phyloP scores from a whole-genome alignment of 345 rosid genomes.

The Acer campestre region DNA sequence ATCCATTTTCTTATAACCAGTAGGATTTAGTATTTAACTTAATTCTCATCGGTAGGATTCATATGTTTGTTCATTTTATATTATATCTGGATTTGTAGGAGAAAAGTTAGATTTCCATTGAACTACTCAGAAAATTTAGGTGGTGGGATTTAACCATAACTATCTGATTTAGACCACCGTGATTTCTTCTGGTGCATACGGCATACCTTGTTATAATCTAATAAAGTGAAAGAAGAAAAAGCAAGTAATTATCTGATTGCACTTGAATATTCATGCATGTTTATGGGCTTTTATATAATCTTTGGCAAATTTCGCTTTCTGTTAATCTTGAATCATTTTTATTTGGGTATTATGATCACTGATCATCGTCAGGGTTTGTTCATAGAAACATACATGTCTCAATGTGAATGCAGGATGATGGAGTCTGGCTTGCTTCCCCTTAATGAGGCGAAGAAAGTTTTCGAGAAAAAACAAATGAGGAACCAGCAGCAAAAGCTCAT shows the following conservation, averaged over 20 bases:
- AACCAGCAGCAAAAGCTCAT: slow-evolving; percentile 39
- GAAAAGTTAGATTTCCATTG: no score
- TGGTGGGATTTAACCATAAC: background rate
- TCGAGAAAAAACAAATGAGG: slow-evolving; percentile 68
- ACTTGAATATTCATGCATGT: no score
- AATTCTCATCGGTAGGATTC: no score
- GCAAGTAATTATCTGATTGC: background rate
- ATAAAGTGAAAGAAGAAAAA: background rate
- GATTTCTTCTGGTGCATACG: background rate
- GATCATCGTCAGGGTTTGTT: slow-evolving; percentile 6
- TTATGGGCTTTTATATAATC: no score
- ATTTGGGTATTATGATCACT: background rate
- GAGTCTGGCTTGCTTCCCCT: slow-evolving; percentile 85
- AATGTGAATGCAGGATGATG: slow-evolving; percentile 76
- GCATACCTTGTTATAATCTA: background rate
- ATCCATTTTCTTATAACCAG: background rate
- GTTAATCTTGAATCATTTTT: background rate
- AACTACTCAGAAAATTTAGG: background rate
- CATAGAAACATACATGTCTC: background rate
- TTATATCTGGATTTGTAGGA: no score
- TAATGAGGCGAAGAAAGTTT: slow-evolving; percentile 68
- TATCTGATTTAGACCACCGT: background rate
- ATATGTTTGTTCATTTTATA: no score
- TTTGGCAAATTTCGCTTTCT: no score
- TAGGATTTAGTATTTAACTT: background rate